Evolutionary conservation across 805 yeast species (phyloP).

Genomic region (Cyberlindnera maritima): DNA sequence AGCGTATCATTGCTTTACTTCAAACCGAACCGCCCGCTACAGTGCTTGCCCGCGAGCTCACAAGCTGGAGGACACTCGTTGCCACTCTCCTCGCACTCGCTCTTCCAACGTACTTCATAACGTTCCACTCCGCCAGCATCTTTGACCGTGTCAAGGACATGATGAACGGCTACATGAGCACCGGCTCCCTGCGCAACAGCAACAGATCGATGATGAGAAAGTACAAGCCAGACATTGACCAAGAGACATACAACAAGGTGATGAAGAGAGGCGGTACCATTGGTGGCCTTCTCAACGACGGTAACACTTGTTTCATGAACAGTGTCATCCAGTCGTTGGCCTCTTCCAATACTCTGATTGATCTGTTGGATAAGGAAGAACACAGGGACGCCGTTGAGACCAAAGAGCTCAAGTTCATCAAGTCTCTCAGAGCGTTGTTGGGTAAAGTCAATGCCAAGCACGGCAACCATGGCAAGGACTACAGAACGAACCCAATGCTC

Average conservation of each 20-base stretch:
- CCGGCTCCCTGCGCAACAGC: not conserved
- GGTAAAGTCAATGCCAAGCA: slow-evolving; percentile 53
- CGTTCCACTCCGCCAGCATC: slow-evolving; percentile 1
- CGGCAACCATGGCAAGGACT: slow-evolving; percentile 53
- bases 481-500: slow-evolving; percentile 57
- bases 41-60: slow-evolving; percentile 12
- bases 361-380: slow-evolving; percentile 48
- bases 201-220: not conserved
- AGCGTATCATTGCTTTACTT: not conserved
- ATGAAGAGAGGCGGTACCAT: slow-evolving; percentile 63
- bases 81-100: slow-evolving; percentile 9
- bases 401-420: slow-evolving; percentile 45
- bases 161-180: slow-evolving; percentile 7
- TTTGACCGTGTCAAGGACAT: not conserved
- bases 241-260: slow-evolving; percentile 33
- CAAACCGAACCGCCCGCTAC: slow-evolving; percentile 1
- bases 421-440: slow-evolving; percentile 49
- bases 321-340: slow-evolving; percentile 83
- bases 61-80: slow-evolving; percentile 13
- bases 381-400: slow-evolving; percentile 15
- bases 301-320: slow-evolving; percentile 94
- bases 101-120: slow-evolving; percentile 9
- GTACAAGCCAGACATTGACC: slow-evolving; percentile 6
- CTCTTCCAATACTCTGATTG: slow-evolving; percentile 58
- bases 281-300: slow-evolving; percentile 87